Evolutionary conservation across 2,329 filamentous ascomycete genomes (phyloP).

Genomic region (Hortaea werneckii): DNA sequence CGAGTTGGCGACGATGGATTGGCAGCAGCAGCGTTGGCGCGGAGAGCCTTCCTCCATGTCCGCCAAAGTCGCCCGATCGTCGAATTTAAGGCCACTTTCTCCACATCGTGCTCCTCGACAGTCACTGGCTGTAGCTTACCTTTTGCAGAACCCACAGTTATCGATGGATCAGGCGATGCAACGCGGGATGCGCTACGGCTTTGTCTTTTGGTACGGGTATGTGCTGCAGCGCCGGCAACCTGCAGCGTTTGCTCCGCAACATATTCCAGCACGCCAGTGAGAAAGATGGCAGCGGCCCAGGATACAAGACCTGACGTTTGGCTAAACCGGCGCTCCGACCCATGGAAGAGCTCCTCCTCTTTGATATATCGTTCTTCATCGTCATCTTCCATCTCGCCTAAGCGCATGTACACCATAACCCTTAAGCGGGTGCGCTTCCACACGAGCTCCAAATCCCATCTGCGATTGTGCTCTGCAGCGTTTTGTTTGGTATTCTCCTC

Average conservation of each 20-base stretch:
- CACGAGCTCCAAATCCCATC: conserved; percentile 83
- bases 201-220: conserved; percentile 45
- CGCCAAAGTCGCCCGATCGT: conserved; percentile 86
- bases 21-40: conserved; percentile 25
- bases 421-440: conserved; percentile 90
- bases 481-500: conserved; percentile 30
- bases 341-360: conserved; percentile 59
- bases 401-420: conserved; percentile 96
- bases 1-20: not conserved
- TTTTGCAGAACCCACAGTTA: too few relatives aligned
- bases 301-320: conserved; percentile 50
- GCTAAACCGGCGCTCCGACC: conserved; percentile 47
- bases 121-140: conserved; percentile 38
- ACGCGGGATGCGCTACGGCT: conserved; percentile 22
- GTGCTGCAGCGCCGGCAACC: conserved; percentile 78
- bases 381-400: conserved; percentile 95
- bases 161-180: conserved; percentile 1
- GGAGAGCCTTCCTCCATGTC: conserved; percentile 81
- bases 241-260: conserved; percentile 84
- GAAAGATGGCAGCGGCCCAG: conserved; percentile 85
- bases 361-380: conserved; percentile 86
- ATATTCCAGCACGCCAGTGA: conserved; percentile 89
- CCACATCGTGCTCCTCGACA: conserved; percentile 87
- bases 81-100: conserved; percentile 81
- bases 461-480: conserved; percentile 30